Percentiles rank a stretch among this genome's conserved stretches.
phyloP scores from a whole-genome alignment of 1,139 yeast species.

The Protomyces inouyei region DNA sequence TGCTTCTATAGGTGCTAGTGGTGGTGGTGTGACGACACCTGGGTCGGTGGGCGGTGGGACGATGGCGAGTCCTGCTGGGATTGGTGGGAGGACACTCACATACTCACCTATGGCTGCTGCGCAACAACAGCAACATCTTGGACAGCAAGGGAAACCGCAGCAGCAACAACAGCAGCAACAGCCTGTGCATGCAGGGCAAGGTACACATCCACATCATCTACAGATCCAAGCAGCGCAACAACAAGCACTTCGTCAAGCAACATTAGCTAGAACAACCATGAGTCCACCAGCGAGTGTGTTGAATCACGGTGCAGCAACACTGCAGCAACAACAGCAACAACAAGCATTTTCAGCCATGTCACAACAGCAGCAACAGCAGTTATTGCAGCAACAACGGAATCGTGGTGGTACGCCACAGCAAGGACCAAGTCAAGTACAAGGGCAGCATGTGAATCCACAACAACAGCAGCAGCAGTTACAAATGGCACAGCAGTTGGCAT shows the following conservation, averaged over 20 bases:
- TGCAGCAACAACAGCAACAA: neutral
- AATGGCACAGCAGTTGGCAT: constrained; percentile 23
- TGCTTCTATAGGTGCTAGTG: no score
- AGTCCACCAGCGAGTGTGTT: neutral
- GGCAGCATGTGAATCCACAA: constrained; percentile 9
- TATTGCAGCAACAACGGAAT: neutral
- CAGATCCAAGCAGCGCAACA: constrained; percentile 19
- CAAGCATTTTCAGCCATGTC: neutral
- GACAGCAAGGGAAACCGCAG: constrained; percentile 4
- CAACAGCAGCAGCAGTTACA: constrained; percentile 28
- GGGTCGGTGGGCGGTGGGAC: no score
- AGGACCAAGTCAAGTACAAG: neutral
- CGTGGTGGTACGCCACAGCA: neutral
- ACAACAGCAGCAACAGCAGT: neutral
- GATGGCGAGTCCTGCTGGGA: no score
- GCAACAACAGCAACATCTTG: neutral
- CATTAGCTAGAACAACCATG: constrained; percentile 1
- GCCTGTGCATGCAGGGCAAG: neutral
- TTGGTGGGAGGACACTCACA: no score
- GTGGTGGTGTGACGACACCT: no score
- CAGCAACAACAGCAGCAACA: neutral
- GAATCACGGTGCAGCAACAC: neutral
- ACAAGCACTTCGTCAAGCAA: constrained; percentile 26
- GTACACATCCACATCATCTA: neutral
- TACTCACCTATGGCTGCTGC: neutral